phyloP scores from a whole-genome alignment of 495 filamentous ascomycete genomes.

The Thermothielavioides terrestris region DNA sequence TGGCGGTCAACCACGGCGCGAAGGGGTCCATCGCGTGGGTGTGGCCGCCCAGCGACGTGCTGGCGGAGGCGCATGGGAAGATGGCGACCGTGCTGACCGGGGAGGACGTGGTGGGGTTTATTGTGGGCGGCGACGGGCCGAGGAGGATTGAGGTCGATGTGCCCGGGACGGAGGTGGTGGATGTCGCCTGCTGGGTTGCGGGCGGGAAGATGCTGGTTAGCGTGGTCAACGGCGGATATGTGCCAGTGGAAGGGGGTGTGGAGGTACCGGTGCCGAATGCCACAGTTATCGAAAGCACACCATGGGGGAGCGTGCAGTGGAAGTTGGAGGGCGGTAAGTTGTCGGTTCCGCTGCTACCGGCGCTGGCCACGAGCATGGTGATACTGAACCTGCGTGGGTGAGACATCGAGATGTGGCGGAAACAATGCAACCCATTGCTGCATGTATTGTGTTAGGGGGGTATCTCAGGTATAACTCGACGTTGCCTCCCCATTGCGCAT shows the following conservation, averaged over 20 bases:
- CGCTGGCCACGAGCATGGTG: conserved; percentile 19
- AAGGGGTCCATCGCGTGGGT: conserved; percentile 47
- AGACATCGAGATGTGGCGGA: background rate
- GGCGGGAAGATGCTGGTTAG: conserved; percentile 34
- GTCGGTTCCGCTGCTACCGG: conserved; percentile 14
- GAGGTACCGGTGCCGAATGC: conserved; percentile 16
- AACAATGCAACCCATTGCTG: background rate
- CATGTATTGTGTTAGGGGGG: too few relatives aligned
- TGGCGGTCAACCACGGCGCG: conserved; percentile 56
- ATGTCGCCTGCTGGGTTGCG: conserved; percentile 37
- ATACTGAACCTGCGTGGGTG: conserved; percentile 11
- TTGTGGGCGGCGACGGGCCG: conserved; percentile 32
- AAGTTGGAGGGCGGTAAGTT: conserved; percentile 14
- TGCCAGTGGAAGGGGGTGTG: conserved; percentile 17
- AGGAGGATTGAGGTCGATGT: background rate
- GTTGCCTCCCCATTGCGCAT: background rate
- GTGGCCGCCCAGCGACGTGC: conserved; percentile 37
- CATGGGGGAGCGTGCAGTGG: conserved; percentile 21
- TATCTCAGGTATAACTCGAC: conserved; percentile 2
- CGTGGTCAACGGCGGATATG: conserved; percentile 36
- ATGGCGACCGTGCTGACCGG: conserved; percentile 38
- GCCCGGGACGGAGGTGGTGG: conserved; percentile 22
- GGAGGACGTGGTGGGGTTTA: conserved; percentile 31
- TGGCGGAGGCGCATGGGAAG: conserved; percentile 38
- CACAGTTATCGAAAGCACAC: conserved; percentile 11